A percentile compares a stretch with the other conserved stretches of the same genome.
phyloP scores from a whole-genome alignment of 495 filamentous ascomycete genomes.

The Penicilliopsis zonata region DNA sequence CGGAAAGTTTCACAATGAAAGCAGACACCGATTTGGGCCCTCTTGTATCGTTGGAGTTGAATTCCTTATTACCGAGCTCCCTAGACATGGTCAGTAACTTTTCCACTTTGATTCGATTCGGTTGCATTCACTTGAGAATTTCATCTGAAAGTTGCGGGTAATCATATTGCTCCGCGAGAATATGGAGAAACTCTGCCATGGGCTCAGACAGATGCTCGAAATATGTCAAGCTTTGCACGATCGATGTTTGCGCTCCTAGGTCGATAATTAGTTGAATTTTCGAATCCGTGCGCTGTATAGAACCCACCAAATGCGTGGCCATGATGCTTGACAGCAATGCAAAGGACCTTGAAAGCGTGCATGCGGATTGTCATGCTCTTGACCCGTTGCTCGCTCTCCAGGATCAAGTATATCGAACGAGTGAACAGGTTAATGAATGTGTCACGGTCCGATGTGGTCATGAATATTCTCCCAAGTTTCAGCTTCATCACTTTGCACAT shows the following conservation, averaged over 20 bases:
- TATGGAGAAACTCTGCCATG: conserved; percentile 97
- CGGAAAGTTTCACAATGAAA: conserved; percentile 93
- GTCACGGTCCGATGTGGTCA: conserved; percentile 93
- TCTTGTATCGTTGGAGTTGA: conserved; percentile 87
- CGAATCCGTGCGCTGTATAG: neutral
- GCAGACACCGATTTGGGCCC: conserved; percentile 97
- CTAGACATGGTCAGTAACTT: conserved; percentile 26
- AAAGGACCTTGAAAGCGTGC: conserved; percentile 94
- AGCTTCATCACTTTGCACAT: conserved; percentile 96
- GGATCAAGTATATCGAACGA: conserved; percentile 80
- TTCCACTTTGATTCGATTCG: neutral
- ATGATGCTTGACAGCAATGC: conserved; percentile 95
- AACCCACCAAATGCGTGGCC: conserved; percentile 84
- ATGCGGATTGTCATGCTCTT: conserved; percentile 87
- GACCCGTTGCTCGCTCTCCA: conserved; percentile 87
- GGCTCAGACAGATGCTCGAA: conserved; percentile 97
- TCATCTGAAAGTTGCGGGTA: conserved; percentile 94
- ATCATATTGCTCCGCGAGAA: conserved; percentile 93
- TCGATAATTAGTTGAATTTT: too few species aligned
- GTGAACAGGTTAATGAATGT: conserved; percentile 91
- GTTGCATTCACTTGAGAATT: conserved; percentile 48
- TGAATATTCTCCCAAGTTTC: conserved; percentile 81
- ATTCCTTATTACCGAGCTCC: conserved; percentile 94
- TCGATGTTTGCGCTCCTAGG: conserved; percentile 91
- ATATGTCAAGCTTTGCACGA: conserved; percentile 93